These are phyloP conservation scores for Annona cherimola DNA, from an alignment of 164 flowering plant species.

Conservation along the genomic window DNA sequence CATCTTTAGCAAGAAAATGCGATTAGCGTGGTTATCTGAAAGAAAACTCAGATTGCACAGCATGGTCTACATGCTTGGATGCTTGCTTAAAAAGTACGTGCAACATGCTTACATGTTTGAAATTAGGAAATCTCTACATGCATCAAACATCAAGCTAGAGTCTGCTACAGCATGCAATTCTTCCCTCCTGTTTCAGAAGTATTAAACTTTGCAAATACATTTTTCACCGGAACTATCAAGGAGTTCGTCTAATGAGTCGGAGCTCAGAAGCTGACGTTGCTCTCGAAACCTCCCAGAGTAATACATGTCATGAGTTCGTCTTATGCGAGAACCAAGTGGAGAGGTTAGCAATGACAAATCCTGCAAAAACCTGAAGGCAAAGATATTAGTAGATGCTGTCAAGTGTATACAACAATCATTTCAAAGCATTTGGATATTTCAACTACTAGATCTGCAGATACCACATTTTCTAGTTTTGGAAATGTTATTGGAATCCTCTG, in stretches of 20 bases:
- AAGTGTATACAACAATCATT: too few species aligned
- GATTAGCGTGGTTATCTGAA: not conserved
- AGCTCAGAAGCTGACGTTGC: too few species aligned
- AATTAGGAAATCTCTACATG: not conserved
- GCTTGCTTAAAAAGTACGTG: not conserved
- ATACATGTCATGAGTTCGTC: conserved; percentile 2
- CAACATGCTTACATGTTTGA: not conserved
- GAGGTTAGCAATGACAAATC: conserved; percentile 57
- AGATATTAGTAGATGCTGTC: not conserved
- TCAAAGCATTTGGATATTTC: too few species aligned
- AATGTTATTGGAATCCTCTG: too few species aligned
- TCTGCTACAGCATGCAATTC: not conserved
- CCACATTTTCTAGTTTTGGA: too few species aligned
- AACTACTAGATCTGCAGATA: too few species aligned
- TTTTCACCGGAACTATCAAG: not conserved
- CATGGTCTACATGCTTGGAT: not conserved
- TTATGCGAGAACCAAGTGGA: conserved; percentile 30
- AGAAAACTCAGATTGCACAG: not conserved
- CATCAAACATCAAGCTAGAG: not conserved
- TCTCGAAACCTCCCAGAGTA: not conserved
- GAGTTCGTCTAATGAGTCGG: too few species aligned
- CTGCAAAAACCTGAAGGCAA: conserved; percentile 51
- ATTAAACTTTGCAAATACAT: too few species aligned
- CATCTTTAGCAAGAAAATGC: not conserved
- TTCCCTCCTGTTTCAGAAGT: not conserved